Evolutionary conservation across 2,329 filamentous ascomycete species (phyloP), one percentile per base, ranked within the genome.

Genomic region (Botrytis aclada): DNA sequence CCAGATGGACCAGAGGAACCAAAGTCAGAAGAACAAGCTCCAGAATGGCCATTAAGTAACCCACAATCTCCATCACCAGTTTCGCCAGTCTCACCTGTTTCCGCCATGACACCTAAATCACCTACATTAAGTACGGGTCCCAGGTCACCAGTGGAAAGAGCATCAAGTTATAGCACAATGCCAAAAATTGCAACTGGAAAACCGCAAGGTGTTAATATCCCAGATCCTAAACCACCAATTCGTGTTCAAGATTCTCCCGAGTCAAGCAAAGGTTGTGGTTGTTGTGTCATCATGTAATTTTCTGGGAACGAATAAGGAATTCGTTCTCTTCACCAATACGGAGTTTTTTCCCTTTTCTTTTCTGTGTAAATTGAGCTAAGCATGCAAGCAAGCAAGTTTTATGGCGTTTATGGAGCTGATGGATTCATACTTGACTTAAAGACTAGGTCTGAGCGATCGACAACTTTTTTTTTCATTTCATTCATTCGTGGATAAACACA

Each of bases 1-100:
- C 45, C 47, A 72, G 63, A 37, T 34, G 37, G 72, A 25, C 45
- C 47, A 72, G 63, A 37, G 43, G 32, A 72, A 56, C 69, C 71
- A 77, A 20, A 69, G 75, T 34, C 14, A n/a, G 63, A 83, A 37
- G 76, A 80, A 62, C 47, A 34, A 79, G 45, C 41, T 47, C n/a
- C 76, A n/a, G 88, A 90, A 74, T 92, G 90, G 90, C 90, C 90
- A 1, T 81, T 92, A 37, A 87, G 70, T 41, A 81, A 77, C 5
- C 76, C 83, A 32, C 29, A 47, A 70, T 51, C 45, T 29, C 12
- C 47, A 43, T 54, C 47, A 29, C 47, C 69, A 29, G 14, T 39
- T 22, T 63, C 56, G 1, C 69, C 56, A 22, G 18, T 63, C 34
- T 39, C 69, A 41, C 69, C 69, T 1, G 8, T 54, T 58, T 56